Evolutionary conservation across 768 basidiomycete genomes (phyloP).

Genomic region (Rhodotorula taiwanensis): DNA sequence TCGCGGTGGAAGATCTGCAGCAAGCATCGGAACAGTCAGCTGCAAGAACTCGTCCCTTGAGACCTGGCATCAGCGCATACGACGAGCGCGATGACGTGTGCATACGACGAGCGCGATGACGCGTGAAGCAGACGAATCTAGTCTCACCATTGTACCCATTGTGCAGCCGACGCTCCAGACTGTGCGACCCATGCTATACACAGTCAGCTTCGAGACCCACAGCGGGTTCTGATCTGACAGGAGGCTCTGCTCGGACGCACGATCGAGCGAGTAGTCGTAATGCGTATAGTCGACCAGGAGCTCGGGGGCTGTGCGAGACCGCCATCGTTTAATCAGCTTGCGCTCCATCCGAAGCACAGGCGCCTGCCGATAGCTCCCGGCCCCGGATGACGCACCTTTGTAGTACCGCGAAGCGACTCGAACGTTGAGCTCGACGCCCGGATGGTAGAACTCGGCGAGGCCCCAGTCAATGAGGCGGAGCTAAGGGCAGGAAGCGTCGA

Average conservation of each 20-base stretch:
- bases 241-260: neutral
- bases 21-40: neutral
- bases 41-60: too few species aligned
- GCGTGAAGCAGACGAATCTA: too few species aligned
- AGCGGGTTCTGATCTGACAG: neutral
- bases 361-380: too few species aligned
- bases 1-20: constrained; percentile 93
- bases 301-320: neutral
- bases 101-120: too few species aligned
- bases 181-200: constrained; percentile 60
- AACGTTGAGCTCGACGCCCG: constrained; percentile 95
- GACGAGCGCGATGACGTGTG: too few species aligned
- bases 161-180: constrained; percentile 98
- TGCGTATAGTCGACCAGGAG: constrained; percentile 5
- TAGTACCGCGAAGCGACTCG: constrained; percentile 95
- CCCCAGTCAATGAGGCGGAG: constrained; percentile 98
- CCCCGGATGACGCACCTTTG: too few species aligned
- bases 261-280: constrained; percentile 36
- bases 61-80: too few species aligned
- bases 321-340: too few species aligned
- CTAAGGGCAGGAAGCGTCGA: constrained; percentile 47
- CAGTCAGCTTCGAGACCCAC: constrained; percentile 66
- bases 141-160: constrained; percentile 91
- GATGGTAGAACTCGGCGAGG: constrained; percentile 95
- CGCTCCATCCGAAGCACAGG: constrained; percentile 56